Evolutionary conservation across 345 rosid genomes (phyloP), one percentile per base, ranked within the genome.

Genomic region (Viola odorata): DNA sequence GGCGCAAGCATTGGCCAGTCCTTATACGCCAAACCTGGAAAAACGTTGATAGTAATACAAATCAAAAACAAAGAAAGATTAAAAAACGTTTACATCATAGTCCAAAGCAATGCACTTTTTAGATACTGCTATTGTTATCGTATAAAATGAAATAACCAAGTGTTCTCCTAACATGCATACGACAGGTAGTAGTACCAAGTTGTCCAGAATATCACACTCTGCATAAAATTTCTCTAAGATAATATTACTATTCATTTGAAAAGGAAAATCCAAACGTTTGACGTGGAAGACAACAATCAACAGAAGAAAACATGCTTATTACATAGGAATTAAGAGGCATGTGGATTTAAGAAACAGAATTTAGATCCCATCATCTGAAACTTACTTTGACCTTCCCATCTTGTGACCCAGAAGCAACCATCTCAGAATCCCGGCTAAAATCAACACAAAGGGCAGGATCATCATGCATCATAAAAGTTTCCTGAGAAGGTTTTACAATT

Each of bases 401-500:
- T 75, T 86, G 91, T 16, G 95, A 85, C 51, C 97, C 96, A 61
- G 94, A 95, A 36, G 95, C 95, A 77, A 95, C 83, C 95, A 91
- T 78, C 80, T 95, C 97, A 14, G 99, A 95, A 61, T 94, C 99
- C 81, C 88, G 84, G 80, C 99, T 94, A 78, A 91, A 91, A 73
- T 95, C 95, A 80, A 91, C 81, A 80, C 95, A 91, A 50, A 95
- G 92, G 71, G 91, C 91, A 55, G 96, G 89, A 64, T 91, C 96
- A 63, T 95, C 97, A 64, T 95, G 99, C 97, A 95, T 88, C 97
- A 95, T 95, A 80, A 95, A 91, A 63, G 89, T 84, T 80, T 95
- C 97, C 99, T 91, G 89, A 67, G 71, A 72, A 60, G 73, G 62
- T 63, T 0, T 37, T 11, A 14, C 47, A 10, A 41, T 58, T 16